phyloP scores from a whole-genome alignment of 345 rosid species.

The Eutrema yunnanense region DNA sequence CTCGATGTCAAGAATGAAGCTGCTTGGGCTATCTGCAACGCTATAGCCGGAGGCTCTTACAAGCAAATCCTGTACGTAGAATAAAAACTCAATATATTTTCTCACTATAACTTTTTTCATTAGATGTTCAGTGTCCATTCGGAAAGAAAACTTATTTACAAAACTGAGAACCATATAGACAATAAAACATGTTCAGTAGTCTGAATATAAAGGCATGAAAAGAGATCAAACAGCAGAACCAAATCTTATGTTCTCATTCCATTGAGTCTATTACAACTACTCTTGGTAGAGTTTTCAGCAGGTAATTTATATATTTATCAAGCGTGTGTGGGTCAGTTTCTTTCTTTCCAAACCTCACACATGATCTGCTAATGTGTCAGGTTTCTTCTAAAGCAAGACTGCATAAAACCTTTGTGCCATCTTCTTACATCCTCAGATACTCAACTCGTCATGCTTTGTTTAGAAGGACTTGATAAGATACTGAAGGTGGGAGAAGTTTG shows the following conservation, averaged over 20 bases:
- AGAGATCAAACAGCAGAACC: background rate
- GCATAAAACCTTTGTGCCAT: constrained; percentile 50
- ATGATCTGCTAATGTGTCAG: constrained; percentile 12
- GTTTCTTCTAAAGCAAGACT: constrained; percentile 45
- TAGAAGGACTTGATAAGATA: constrained; percentile 52
- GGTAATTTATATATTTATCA: background rate
- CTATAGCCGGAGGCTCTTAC: constrained; percentile 49
- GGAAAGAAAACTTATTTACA: background rate
- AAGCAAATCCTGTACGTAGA: constrained; percentile 45
- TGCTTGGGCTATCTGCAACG: constrained; percentile 38
- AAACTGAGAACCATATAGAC: background rate
- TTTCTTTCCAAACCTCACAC: background rate
- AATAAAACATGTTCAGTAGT: constrained; percentile 3
- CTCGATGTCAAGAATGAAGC: constrained; percentile 41
- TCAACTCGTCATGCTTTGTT: constrained; percentile 40
- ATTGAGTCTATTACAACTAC: background rate
- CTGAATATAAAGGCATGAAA: background rate
- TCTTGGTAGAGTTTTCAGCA: constrained; percentile 1
- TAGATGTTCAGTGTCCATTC: background rate
- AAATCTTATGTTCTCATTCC: background rate
- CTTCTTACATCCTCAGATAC: constrained; percentile 49
- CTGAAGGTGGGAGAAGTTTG: constrained; percentile 55
- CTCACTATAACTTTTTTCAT: background rate
- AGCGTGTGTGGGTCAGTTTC: background rate
- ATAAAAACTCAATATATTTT: background rate